Base-by-base conservation (phyloP, 73 alveolate genomes). In the Paramecium pentaurelia region DNA sequence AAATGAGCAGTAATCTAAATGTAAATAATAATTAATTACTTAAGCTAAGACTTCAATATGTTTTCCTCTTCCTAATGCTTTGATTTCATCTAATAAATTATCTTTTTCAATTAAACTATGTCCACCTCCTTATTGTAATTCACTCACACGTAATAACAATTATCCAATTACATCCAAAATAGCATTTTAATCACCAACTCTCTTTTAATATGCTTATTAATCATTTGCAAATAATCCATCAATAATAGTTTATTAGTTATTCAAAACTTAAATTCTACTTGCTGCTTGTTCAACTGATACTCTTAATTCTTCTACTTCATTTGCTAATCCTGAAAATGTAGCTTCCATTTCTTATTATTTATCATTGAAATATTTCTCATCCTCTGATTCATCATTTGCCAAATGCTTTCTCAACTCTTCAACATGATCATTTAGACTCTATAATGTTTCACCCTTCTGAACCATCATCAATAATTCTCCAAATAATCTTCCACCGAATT, bases 1-100 rank as follows among this genome's bases (percentile, higher is more conserved):
- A 80, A 49, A 80, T 80, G 91, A 14, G 91, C 45, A 14, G 91
- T 80, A 14, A 80, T 37, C 87, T 73, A 64, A 1, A 6, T 64
- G 4, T 18, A 54, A 8, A 64, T 4, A 25, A 30, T 64, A 0
- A 27, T 8, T 6, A 8, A 73, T 30, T 73, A 73, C 71, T 80
- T 80, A 49, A 22, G 91, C 91, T 12, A 80, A 49, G 14, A 80
- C 91, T 44, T 80, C 91, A 22, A 80, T 47, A 27, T 80, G 91
- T 9, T 80, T 27, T 18, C 91, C 91, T 80, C 91, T 80, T 80
- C 91, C 91, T 10, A 80, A 11, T 45, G 20, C 18, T 27, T 80
- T 80, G n/a, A 80, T 32, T 44, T 80, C 91, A 5, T 47, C 47
- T 7, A 80, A 80, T 20, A 80, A 47, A 14, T 80, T 44, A 11